These are phyloP conservation scores for Thecaphora thlaspeos DNA, from an alignment of 1,284 basidiomycete species.

Conservation along the genomic window DNA sequence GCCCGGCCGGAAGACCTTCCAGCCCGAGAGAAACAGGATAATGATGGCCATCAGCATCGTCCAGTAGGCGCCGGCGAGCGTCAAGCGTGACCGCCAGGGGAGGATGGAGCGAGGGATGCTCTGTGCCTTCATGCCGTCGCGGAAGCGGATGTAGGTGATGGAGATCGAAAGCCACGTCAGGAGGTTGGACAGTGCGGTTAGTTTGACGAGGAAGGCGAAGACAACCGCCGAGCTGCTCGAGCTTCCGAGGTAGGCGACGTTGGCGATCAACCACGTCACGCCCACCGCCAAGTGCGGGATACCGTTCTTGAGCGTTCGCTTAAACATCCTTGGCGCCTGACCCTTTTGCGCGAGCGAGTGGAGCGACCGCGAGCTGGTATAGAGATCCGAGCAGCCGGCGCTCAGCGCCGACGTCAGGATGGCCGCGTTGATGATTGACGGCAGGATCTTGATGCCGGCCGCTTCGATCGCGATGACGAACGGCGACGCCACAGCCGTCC, in stretches of 20 bases:
- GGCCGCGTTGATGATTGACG: conserved; percentile 68
- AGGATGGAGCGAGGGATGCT: conserved; percentile 6
- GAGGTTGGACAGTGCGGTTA: conserved; percentile 62
- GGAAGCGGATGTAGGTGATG: conserved; percentile 33
- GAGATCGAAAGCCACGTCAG: conserved; percentile 54
- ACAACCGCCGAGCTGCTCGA: conserved; percentile 61
- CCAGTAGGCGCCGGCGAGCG: conserved; percentile 7
- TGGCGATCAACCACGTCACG: conserved; percentile 68
- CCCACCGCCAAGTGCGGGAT: conserved; percentile 71
- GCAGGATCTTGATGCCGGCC: conserved; percentile 58
- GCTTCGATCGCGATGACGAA: conserved; percentile 59
- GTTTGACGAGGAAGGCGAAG: conserved; percentile 65
- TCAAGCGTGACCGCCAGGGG: neutral
- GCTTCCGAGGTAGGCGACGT: conserved; percentile 65
- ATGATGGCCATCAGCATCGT: conserved; percentile 7
- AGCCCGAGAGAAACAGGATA: conserved; percentile 58
- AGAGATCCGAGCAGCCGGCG: conserved; percentile 76
- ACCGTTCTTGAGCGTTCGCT: conserved; percentile 68
- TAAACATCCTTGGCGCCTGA: conserved; percentile 73
- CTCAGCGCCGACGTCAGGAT: conserved; percentile 77
- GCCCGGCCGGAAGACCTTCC: conserved; percentile 25
- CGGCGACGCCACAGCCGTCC: conserved; percentile 6
- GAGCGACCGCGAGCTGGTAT: conserved; percentile 70
- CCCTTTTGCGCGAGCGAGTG: conserved; percentile 61
- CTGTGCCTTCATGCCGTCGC: conserved; percentile 35